Evolutionary conservation across 2,329 filamentous ascomycete species (phyloP).

Genomic region (Xylariaceae sp.): DNA sequence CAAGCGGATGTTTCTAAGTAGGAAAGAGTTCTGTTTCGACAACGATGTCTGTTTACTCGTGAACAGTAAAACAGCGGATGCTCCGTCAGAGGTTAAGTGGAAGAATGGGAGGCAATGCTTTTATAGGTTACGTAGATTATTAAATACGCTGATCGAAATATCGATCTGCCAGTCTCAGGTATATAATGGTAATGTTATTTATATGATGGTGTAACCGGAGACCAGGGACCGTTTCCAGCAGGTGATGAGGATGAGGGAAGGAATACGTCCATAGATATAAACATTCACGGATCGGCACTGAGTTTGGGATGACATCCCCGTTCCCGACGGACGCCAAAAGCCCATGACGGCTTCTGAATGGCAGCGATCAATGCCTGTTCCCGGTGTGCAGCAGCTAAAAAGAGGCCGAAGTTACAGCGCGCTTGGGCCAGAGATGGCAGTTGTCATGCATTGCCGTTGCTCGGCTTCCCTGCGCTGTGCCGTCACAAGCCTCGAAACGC

Average conservation of each 20-base stretch:
- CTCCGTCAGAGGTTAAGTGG: background rate
- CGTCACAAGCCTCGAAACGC: conserved; percentile 13
- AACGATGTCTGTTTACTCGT: background rate
- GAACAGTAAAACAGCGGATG: background rate
- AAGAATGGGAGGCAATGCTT: conserved; percentile 2
- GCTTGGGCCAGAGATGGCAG: conserved; percentile 24
- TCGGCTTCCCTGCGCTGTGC: conserved; percentile 30
- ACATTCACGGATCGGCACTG: conserved; percentile 20
- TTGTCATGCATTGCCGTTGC: conserved; percentile 21
- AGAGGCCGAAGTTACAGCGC: conserved; percentile 38
- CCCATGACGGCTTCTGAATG: conserved; percentile 1
- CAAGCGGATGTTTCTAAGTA: background rate
- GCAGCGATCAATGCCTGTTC: background rate
- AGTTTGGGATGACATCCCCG: conserved; percentile 18
- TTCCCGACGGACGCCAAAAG: conserved; percentile 7
- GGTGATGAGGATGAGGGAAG: conserved; percentile 12
- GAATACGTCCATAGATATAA: too few species aligned
- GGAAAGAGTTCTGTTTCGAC: background rate
- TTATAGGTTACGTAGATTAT: conserved; percentile 11
- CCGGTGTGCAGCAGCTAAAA: conserved; percentile 14
- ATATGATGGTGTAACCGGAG: conserved; percentile 1
- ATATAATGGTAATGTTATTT: background rate
- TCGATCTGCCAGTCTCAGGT: conserved; percentile 2
- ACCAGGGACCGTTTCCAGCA: conserved; percentile 18
- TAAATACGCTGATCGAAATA: conserved; percentile 20